Evolutionary conservation across 352 stramenopile genomes (phyloP).

Genomic region (Pythium oligandrum): DNA sequence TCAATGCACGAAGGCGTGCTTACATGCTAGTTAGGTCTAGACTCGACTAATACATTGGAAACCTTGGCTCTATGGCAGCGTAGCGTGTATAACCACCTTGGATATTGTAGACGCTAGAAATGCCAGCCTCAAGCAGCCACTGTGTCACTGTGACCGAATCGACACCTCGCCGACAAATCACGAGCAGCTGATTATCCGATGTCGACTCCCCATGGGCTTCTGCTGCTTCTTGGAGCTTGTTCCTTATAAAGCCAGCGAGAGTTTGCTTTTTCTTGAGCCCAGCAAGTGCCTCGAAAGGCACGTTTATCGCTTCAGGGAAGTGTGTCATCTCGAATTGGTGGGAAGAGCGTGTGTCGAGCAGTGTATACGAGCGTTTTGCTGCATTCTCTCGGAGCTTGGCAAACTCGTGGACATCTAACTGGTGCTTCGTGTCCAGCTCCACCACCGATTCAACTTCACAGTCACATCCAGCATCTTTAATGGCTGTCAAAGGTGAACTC

Average conservation of each 20-base stretch:
- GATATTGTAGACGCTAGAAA: conserved; percentile 49
- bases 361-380: conserved; percentile 20
- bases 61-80: conserved; percentile 38
- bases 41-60: conserved; percentile 65
- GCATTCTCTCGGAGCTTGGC: conserved; percentile 11
- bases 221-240: no score
- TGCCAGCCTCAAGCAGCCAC: conserved; percentile 45
- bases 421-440: conserved; percentile 22
- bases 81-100: conserved; percentile 71
- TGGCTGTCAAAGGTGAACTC: no score
- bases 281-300: conserved; percentile 41
- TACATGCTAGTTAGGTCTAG: conserved; percentile 3
- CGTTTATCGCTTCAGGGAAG: conserved; percentile 61
- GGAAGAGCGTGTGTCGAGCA: conserved; percentile 54
- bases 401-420: conserved; percentile 36
- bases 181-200: conserved; percentile 15
- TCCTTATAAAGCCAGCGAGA: no score
- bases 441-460: no score
- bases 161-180: conserved; percentile 79
- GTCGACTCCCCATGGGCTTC: no score
- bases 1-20: conserved; percentile 59
- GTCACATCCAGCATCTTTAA: no score
- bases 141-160: conserved; percentile 57
- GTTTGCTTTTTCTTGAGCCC: not conserved
- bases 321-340: conserved; percentile 78